Evolutionary conservation across 306 rosid genomes (phyloP).

Genomic region (Quercus dentata): DNA sequence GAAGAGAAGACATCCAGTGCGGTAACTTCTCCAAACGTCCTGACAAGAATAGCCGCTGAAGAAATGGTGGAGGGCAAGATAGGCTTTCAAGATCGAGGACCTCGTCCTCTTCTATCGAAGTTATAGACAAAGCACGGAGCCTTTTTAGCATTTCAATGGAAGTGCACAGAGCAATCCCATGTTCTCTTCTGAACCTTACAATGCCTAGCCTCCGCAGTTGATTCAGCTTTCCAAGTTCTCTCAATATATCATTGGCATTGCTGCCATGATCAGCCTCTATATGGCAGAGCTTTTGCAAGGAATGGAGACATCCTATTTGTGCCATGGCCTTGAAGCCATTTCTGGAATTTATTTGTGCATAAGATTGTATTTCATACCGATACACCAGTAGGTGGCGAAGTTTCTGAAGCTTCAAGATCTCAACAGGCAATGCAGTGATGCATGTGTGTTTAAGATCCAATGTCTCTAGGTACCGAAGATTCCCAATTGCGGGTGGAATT

Average conservation of each 20-base stretch:
- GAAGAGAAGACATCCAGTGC: constrained; percentile 31
- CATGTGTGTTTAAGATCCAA: constrained; percentile 31
- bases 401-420: constrained; percentile 17
- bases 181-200: constrained; percentile 13
- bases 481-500: constrained; percentile 25
- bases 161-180: constrained; percentile 29
- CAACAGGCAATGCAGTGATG: constrained; percentile 30
- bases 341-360: constrained; percentile 11
- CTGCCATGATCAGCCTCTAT: constrained; percentile 23
- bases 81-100: constrained; percentile 25
- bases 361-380: not conserved
- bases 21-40: constrained; percentile 34
- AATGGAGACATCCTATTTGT: constrained; percentile 22
- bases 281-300: constrained; percentile 35
- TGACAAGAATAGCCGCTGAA: constrained; percentile 30
- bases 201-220: constrained; percentile 37
- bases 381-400: constrained; percentile 31
- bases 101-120: constrained; percentile 20
- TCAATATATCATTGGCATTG: not conserved
- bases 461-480: constrained; percentile 33
- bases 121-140: constrained; percentile 24
- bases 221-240: constrained; percentile 29
- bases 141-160: constrained; percentile 20
- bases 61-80: constrained; percentile 20
- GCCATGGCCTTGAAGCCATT: constrained; percentile 24